Percentiles rank a stretch among this genome's conserved stretches.
phyloP scores from a whole-genome alignment of 202 grass and related monocot genomes.

The Zizania palustris region DNA sequence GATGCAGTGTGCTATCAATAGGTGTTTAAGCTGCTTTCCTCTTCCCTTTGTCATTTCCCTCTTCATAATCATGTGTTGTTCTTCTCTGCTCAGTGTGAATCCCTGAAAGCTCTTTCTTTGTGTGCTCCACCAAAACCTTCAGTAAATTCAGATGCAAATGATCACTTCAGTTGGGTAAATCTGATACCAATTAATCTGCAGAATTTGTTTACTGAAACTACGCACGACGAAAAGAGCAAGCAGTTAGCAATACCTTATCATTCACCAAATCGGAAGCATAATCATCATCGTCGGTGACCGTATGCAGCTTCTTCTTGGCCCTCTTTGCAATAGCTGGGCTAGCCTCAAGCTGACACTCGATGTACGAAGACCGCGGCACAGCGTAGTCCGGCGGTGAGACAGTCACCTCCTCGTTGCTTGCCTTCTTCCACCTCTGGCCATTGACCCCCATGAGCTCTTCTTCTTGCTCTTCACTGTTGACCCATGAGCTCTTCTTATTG shows the following conservation, averaged over 20 bases:
- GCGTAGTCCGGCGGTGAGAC: conserved; percentile 23
- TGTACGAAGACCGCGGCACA: conserved; percentile 42
- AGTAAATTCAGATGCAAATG: conserved; percentile 22
- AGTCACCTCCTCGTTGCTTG: conserved; percentile 41
- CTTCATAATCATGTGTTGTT: too few relatives aligned
- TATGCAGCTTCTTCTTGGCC: too few relatives aligned
- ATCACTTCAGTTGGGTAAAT: conserved; percentile 1
- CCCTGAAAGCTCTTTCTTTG: conserved; percentile 87
- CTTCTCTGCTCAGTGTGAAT: conserved; percentile 81
- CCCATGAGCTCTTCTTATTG: too few relatives aligned
- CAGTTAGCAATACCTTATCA: conserved; percentile 51
- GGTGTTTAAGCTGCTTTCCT: too few relatives aligned
- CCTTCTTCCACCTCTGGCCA: conserved; percentile 87
- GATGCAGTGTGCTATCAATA: too few relatives aligned
- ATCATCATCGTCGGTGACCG: conserved; percentile 14
- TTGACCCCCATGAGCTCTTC: conserved; percentile 73
- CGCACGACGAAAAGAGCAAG: not conserved
- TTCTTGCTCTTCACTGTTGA: conserved; percentile 34
- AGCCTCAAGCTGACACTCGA: conserved; percentile 59
- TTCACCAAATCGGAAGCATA: conserved; percentile 53
- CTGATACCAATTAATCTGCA: not conserved
- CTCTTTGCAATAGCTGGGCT: conserved; percentile 54
- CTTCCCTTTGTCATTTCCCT: too few relatives aligned
- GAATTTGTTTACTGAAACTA: not conserved
- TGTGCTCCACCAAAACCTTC: conserved; percentile 78